Base-by-base conservation (phyloP, 352 stramenopile genomes). In the Pythium aristosporum region DNA sequence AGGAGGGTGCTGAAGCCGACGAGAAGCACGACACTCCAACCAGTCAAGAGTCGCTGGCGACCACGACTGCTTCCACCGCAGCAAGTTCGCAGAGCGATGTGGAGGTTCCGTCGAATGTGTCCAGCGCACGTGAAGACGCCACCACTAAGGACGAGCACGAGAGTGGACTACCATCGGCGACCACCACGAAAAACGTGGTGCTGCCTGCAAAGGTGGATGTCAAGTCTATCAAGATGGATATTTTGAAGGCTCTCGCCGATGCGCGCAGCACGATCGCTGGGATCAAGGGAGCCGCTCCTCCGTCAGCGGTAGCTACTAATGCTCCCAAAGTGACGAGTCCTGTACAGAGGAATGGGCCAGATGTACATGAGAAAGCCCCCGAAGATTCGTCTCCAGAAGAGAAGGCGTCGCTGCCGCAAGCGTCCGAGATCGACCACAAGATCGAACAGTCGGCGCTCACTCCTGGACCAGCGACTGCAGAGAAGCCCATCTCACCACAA, bases 161-260 rank as follows among this genome's bases (percentile, higher is more conserved):
- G 51, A 42, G 13, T 28, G 11, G 6, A 39, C 8, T 15, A 56
- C 34, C 15, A n/a, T 30, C 36, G 57, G 56, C 10, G 10, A 47
- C 37, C 20, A 47, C 9, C 15, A 36, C 18, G 23, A 44, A 28
- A 21, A 20, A 2, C 23, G 23, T n/a, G 13, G 44, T 36, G 34
- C 6, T 8, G 34, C 16, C 44, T 23, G 12, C 30, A 16, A 61
- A 48, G 32, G 59, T 94, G 16, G 76, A 95, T 56, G 82, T 93
- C 36, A 82, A 68, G 23, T 80, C 82, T 0, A 92, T 95, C 61
- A 93, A 95, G 66, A 73, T 80, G 59, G 72, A 93, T 51, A 88
- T 95, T 49, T 53, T 95, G 7, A 93, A 92, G 57, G 86, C 82
- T 6, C 57, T 95, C 25, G 85, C 84, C 4, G 77, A 91, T 32